phyloP scores from a whole-genome alignment of 2,329 filamentous ascomycete species.

The Aspergillus tubingensis region DNA sequence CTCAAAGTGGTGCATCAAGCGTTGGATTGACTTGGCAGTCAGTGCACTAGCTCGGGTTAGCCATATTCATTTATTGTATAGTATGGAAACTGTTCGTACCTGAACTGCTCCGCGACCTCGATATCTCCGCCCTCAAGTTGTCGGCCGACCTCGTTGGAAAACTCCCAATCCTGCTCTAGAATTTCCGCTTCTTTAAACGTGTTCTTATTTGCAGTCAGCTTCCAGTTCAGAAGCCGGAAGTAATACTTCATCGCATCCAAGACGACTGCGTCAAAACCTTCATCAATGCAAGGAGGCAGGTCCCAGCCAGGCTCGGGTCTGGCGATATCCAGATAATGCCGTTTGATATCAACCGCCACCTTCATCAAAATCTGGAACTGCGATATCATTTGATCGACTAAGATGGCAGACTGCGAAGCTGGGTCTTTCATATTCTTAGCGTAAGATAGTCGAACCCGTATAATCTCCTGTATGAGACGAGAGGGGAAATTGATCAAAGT shows the following conservation, averaged over 20 bases:
- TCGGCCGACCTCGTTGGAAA: conserved; percentile 88
- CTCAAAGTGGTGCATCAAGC: conserved; percentile 88
- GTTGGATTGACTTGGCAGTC: conserved; percentile 87
- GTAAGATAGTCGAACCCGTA: conserved; percentile 85
- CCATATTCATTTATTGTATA: neutral
- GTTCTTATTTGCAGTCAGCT: conserved; percentile 95
- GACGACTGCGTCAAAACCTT: conserved; percentile 90
- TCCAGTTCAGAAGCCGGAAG: conserved; percentile 98
- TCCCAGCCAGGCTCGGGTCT: conserved; percentile 92
- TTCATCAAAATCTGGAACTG: conserved; percentile 94
- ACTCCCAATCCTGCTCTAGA: conserved; percentile 96
- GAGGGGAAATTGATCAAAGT: conserved; percentile 97
- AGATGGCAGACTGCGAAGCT: conserved; percentile 84
- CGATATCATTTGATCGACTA: conserved; percentile 96
- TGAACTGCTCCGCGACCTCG: conserved; percentile 97
- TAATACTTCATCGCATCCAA: conserved; percentile 95
- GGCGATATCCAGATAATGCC: conserved; percentile 80
- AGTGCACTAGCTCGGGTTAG: conserved; percentile 60
- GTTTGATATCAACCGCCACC: conserved; percentile 89
- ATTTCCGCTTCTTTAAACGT: conserved; percentile 99
- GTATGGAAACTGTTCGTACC: conserved; percentile 40
- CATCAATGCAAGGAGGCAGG: conserved; percentile 91
- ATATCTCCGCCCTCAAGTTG: conserved; percentile 92
- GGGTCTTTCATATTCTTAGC: conserved; percentile 95
- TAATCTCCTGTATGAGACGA: conserved; percentile 93